A percentile compares a stretch with the other conserved stretches of the same genome.
phyloP scores from a whole-genome alignment of 2,329 filamentous ascomycete species.

The Lojkania enalia region DNA sequence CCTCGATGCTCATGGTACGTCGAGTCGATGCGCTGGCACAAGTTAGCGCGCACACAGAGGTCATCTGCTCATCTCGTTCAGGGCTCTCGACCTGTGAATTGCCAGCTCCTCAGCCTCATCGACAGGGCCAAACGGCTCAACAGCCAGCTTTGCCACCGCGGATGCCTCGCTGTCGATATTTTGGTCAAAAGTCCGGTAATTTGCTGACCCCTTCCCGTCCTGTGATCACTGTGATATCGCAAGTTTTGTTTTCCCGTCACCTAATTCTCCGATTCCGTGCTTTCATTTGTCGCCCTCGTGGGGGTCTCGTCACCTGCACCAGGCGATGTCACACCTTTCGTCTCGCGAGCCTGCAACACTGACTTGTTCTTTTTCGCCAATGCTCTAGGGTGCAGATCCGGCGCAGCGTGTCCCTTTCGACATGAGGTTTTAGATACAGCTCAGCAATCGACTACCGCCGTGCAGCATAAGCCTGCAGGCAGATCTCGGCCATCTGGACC shows the following conservation, averaged over 20 bases:
- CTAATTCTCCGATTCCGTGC: constrained; percentile 24
- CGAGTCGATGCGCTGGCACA: constrained; percentile 44
- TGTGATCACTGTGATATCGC: constrained; percentile 36
- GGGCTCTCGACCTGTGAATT: constrained; percentile 29
- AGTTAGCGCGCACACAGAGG: constrained; percentile 39
- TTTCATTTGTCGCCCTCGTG: constrained; percentile 35
- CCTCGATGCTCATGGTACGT: constrained; percentile 39
- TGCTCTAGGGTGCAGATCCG: constrained; percentile 55
- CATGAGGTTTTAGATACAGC: constrained; percentile 45
- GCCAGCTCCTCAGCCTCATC: constrained; percentile 41
- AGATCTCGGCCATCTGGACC: constrained; percentile 16
- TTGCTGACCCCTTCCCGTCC: constrained; percentile 25
- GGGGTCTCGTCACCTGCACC: constrained; percentile 23
- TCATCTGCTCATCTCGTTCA: constrained; percentile 36
- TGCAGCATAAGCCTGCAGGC: constrained; percentile 16
- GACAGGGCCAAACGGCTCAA: no score
- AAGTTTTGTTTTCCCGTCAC: constrained; percentile 23
- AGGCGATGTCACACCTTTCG: constrained; percentile 13
- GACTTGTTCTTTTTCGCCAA: constrained; percentile 22
- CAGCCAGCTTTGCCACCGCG: constrained; percentile 40
- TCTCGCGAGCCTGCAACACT: constrained; percentile 9
- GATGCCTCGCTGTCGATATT: constrained; percentile 44
- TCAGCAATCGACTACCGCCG: constrained; percentile 21
- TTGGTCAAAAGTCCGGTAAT: constrained; percentile 46
- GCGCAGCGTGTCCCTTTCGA: constrained; percentile 55